Evolutionary conservation across 176 grass and related monocot genomes (phyloP).

Genomic region (Zea luxurians): DNA sequence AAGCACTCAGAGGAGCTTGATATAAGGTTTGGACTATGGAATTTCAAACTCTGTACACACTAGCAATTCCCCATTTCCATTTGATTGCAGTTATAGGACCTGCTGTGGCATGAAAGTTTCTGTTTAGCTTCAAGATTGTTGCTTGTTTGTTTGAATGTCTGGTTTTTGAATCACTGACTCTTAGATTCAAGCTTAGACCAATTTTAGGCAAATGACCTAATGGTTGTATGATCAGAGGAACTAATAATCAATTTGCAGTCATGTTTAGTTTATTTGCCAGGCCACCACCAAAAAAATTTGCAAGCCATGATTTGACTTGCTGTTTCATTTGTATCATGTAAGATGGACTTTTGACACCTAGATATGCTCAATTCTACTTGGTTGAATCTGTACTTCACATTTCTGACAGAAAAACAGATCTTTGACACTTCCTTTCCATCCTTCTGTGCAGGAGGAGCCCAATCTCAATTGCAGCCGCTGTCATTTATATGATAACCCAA

Average conservation of each 20-base stretch:
- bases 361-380: not conserved
- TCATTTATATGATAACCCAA: constrained; percentile 97
- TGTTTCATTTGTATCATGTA: not conserved
- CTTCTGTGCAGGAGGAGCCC: constrained; percentile 74
- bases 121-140: constrained; percentile 6
- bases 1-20: constrained; percentile 75
- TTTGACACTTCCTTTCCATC: constrained; percentile 22
- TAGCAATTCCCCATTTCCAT: not conserved
- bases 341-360: not conserved
- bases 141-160: not conserved
- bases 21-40: constrained; percentile 56
- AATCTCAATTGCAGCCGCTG: constrained; percentile 84
- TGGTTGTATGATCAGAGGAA: not conserved
- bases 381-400: constrained; percentile 1
- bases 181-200: not conserved
- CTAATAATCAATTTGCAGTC: not conserved
- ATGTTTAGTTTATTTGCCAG: not conserved
- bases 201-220: constrained; percentile 7
- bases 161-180: not conserved
- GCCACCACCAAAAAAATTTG: not conserved
- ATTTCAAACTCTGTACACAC: constrained; percentile 10
- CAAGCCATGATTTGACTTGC: not conserved
- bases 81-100: not conserved
- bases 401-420: constrained; percentile 2
- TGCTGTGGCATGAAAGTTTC: constrained; percentile 10